Evolutionary conservation across 352 stramenopile species (phyloP), one percentile per base, ranked within the genome.

Genomic region (Elongisporangium undulatum): DNA sequence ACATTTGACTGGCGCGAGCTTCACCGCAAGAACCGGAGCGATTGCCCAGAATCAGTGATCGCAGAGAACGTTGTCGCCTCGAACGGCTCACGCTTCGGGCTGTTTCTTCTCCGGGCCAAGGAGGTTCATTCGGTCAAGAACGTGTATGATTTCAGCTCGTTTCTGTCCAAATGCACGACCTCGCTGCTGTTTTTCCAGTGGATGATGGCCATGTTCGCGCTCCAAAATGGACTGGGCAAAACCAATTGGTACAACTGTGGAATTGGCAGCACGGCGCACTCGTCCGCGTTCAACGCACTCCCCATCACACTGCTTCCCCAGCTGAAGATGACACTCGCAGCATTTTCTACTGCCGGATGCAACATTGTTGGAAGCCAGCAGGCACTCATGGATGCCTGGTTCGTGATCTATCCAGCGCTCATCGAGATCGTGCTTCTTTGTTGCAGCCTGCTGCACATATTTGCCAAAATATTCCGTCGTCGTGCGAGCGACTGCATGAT

Each of bases 161-260:
- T 84, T 5, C 72, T 88, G 41, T 60, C 71, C 4, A 88, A 82
- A 52, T 45, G 75, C 0, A 79, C 69, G 2, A 41, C 82, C n/a
- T 52, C 53, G 13, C 50, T 70, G 39, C 22, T 84, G 26, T 51
- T 85, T 0, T 45, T 69, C 10, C 78, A 67, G 13, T 88, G 78
- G 77, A 56, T 80, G 21, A 52, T 75, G 8, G 63, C 58, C 10
- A 75, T 85, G 59, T 19, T 62, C 17, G 68, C 72, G 38, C 59
- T 83, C 13, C 73, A 77, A 5, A 38, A 38, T 19, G 67, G 67
- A 5, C 76, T 72, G 22, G 63, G 67, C 1, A 45, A 58, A n/a
- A 69, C 59, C 20, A 29, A 51, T 1, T 66, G 72, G 67, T 62
- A 67, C 39, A 67, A 66, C 10, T 67, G 71, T 12, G 68, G 68